phyloP scores from a whole-genome alignment of 2,329 filamentous ascomycete genomes.

The Fusarium falciforme region DNA sequence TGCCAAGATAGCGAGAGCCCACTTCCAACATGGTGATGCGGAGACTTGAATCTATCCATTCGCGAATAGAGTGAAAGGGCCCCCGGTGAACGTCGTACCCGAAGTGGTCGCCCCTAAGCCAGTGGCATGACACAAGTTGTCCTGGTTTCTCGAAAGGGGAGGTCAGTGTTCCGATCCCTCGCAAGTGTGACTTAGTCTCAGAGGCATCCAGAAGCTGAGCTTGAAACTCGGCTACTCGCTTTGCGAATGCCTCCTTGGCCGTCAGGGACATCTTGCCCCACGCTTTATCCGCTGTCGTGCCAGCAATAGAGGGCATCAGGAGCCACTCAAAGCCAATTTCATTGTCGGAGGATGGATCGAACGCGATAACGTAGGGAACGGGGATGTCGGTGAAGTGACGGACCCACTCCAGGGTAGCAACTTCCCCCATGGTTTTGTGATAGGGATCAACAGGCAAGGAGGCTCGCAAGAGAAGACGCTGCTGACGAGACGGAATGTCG shows the following conservation, averaged over 20 bases:
- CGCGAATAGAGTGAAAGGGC: conserved; percentile 49
- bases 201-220: conserved; percentile 35
- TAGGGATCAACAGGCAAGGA: conserved; percentile 10
- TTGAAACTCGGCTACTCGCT: conserved; percentile 11
- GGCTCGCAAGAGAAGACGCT: background rate
- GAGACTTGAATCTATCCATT: conserved; percentile 46
- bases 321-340: conserved; percentile 49
- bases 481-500: background rate
- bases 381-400: background rate
- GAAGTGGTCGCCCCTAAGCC: conserved; percentile 48
- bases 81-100: conserved; percentile 48
- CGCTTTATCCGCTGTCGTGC: conserved; percentile 42
- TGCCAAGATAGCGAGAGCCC: background rate
- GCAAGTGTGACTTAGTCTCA: background rate
- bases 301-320: conserved; percentile 48
- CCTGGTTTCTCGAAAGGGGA: too few relatives aligned
- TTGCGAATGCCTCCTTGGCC: conserved; percentile 5
- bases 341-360: background rate
- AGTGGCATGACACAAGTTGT: conserved; percentile 47
- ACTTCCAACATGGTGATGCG: background rate
- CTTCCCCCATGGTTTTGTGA: background rate
- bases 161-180: too few relatives aligned
- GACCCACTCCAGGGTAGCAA: conserved; percentile 3
- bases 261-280: conserved; percentile 35
- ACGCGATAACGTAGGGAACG: background rate